Base-by-base conservation (phyloP, 164 flowering plant species). In the Vitis amurensis region DNA sequence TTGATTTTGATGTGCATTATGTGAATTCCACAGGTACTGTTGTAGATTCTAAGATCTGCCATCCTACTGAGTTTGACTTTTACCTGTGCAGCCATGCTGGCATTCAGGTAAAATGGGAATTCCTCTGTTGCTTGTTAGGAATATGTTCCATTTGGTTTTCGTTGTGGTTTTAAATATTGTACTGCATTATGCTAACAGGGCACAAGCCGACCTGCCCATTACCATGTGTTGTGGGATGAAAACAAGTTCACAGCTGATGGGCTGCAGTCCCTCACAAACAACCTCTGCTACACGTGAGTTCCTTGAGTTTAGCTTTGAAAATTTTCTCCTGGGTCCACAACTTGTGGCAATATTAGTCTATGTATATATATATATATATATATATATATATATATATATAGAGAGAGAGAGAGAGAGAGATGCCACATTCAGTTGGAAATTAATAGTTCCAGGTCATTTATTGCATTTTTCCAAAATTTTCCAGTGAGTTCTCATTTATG, bases 21-120 rank as follows among this genome's bases (percentile, higher is more conserved):
- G 44, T 4, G 44, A 23, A 37, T 37, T 37, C 44, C 7, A 37
- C 85, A 90, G 92, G 95, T 29, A 90, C 95, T 6, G 92, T 90
- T 37, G 95, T 90, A 2, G 92, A 90, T 70, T 90, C 92, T 10
- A 86, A 87, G 74, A 90, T 90, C 44, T 90, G 92, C 67, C 95
- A 90, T 71, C 95, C 92, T 1, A 87, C 91, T 1, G 91, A 87
- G n/a, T 90, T 90, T 67, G 94, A 90, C 60, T 90, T 90, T 74
- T 90, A 86, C 37, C 82, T 90, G 2, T 90, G 91, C 74, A 88
- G 92, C 67, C 94, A 90, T 83, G 91, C 91, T 72, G 92, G 94
- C 17, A 85, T 90, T 49, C 86, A 90, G 82, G 94, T 88, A 71
- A 61, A 64, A 8, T 8, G 47, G 1, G 2, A 13, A 14, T 14